Evolutionary conservation across 2,329 filamentous ascomycete species (phyloP).

Genomic region (Mycosphaerella arachidis): DNA sequence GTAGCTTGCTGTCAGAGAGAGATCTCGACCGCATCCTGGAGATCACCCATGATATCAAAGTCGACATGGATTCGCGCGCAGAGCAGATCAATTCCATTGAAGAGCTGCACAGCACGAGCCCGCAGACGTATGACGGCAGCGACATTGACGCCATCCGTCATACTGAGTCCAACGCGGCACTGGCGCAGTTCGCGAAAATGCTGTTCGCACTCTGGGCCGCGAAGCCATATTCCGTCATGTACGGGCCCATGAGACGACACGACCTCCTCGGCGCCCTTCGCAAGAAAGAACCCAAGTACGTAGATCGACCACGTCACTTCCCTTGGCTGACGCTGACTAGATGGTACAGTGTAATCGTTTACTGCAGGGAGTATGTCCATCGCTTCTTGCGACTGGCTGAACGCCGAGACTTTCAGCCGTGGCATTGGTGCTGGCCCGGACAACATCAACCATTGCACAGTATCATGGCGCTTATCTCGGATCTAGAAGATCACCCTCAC

Average conservation of each 20-base stretch:
- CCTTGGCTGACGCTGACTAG: constrained; percentile 10
- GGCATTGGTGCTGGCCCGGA: constrained; percentile 25
- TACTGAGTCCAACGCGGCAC: constrained; percentile 19
- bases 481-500: constrained; percentile 21
- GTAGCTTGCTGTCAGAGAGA: constrained; percentile 13
- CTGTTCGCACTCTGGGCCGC: constrained; percentile 20
- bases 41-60: constrained; percentile 17
- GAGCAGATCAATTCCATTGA: constrained; percentile 17
- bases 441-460: constrained; percentile 26
- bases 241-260: constrained; percentile 20
- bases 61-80: constrained; percentile 16
- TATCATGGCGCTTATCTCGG: constrained; percentile 24
- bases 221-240: constrained; percentile 25
- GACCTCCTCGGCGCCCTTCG: constrained; percentile 13
- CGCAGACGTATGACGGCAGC: constrained; percentile 14
- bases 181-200: constrained; percentile 20
- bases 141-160: constrained; percentile 17
- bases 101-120: constrained; percentile 6
- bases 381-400: constrained; percentile 21
- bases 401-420: constrained; percentile 22
- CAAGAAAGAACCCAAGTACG: constrained; percentile 21
- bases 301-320: not conserved
- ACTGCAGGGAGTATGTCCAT: constrained; percentile 22
- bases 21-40: constrained; percentile 19
- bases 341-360: constrained; percentile 15